A percentile compares a stretch with the other conserved stretches of the same genome.
Conservation (phyloP, 2,329 filamentous ascomycete genomes). For the Calonectria hawksworthii region DNA sequence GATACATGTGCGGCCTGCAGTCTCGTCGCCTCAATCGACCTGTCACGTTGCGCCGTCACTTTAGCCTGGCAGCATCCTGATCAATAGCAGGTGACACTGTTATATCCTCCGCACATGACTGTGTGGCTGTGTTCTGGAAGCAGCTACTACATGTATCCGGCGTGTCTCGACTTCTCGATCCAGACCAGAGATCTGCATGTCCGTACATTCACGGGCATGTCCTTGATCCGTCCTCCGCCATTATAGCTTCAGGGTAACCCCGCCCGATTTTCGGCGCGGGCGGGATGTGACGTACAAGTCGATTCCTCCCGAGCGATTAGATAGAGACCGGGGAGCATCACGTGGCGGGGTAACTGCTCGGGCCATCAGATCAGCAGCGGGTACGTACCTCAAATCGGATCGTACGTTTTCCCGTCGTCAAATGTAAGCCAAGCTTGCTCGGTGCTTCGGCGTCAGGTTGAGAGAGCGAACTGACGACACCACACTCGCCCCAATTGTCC, state of each 20-base stretch:
- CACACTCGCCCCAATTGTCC: background rate
- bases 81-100: conserved; percentile 17
- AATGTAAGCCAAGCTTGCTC: conserved; percentile 13
- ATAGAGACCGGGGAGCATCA: conserved; percentile 19
- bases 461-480: conserved; percentile 26
- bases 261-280: conserved; percentile 3
- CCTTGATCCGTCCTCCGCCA: background rate
- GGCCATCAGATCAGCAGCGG: background rate
- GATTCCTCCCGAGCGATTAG: conserved; percentile 11
- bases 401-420: conserved; percentile 26
- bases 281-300: conserved; percentile 11
- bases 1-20: conserved; percentile 14
- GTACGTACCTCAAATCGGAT: conserved; percentile 18
- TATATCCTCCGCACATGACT: conserved; percentile 10
- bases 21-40: conserved; percentile 5
- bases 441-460: conserved; percentile 15
- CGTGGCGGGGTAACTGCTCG: conserved; percentile 24
- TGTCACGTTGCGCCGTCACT: conserved; percentile 26
- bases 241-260: conserved; percentile 17
- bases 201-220: background rate
- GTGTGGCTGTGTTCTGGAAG: conserved; percentile 5
- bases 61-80: conserved; percentile 3
- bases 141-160: background rate
- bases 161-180: background rate
- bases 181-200: background rate